Evolutionary conservation across 2,329 filamentous ascomycete genomes (phyloP).

Genomic region (Blastomyces percursus): DNA sequence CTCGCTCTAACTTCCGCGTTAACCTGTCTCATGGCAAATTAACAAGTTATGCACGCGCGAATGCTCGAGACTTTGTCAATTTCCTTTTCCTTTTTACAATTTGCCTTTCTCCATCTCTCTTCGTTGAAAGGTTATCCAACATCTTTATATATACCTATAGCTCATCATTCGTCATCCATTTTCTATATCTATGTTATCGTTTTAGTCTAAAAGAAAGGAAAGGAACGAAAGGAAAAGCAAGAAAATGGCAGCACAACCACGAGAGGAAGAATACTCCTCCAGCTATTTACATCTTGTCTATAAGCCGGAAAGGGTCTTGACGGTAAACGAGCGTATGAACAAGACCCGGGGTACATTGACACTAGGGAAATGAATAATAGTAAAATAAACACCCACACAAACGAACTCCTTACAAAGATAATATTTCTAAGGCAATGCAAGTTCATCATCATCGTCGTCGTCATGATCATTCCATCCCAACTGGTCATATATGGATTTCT

Average conservation of each 20-base stretch:
- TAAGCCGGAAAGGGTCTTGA: not conserved
- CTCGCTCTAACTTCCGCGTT: not conserved
- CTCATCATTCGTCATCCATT: not conserved
- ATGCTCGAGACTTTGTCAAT: not conserved
- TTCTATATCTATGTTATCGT: not conserved
- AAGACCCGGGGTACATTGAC: not conserved
- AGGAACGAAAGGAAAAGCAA: not conserved
- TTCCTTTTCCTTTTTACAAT: not conserved
- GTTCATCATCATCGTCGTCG: constrained; percentile 20
- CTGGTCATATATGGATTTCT: constrained; percentile 34
- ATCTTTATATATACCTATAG: not conserved
- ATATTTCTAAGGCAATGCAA: constrained; percentile 10
- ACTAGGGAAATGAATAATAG: not conserved
- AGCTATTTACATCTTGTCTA: not conserved
- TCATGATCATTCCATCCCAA: constrained; percentile 36
- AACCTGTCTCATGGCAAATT: too few species aligned
- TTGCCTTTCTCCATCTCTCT: not conserved
- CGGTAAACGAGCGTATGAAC: not conserved
- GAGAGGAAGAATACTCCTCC: not conserved
- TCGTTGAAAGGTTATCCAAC: not conserved
- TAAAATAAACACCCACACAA: not conserved
- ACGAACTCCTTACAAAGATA: not conserved
- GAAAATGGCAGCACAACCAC: not conserved
- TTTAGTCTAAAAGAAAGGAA: not conserved
- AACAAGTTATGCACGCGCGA: not conserved